Base-by-base conservation (phyloP, 805 yeast species). In the Candida peoriensis region DNA sequence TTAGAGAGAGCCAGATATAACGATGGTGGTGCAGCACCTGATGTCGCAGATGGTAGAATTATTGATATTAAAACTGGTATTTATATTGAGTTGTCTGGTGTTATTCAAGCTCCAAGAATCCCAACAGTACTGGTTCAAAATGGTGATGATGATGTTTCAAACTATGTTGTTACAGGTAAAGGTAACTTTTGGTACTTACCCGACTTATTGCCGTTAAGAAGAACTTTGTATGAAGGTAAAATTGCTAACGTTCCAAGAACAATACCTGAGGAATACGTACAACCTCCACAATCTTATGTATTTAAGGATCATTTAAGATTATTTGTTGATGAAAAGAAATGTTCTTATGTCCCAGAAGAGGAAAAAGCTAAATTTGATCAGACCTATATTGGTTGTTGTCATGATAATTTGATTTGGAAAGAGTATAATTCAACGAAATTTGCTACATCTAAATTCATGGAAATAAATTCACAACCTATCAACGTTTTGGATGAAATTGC, bases 31-130 rank as follows among this genome's bases (percentile, higher is more conserved):
- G 60, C 64, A 11, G 50, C 76, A 41, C 66, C 72, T 40, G 58
- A 74, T 57, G 38, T 46, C 5, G 45, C 60, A 15, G 78, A 74
- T 48, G 70, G 78, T 8, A 64, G 82, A 41, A 74, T 78, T 48
- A 73, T 78, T 37, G 85, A 78, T 50, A 63, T 68, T 12, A 70
- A 71, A 36, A 69, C 79, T 2, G 85, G 85, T 8, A 51, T 68
- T 9, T 78, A 74, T 47, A 63, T 78, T 36, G 83, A 78, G 46
- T 64, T 78, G 34, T 69, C 75, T 3, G 86, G 79, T 4, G 54
- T 47, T 9, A 36, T 44, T 4, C 42, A 40, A 26, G 52, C 55
- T 2, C 55, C 55, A 28, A 49, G 47, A 37, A 38, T 51, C 3
- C 52, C 55, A 17, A 22, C 19, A 9, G 39, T 39, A 3, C 5